Evolutionary conservation across 331 rosid species (phyloP), one percentile per base, ranked within the genome.

Genomic region (Erythrophleum ivorense): DNA sequence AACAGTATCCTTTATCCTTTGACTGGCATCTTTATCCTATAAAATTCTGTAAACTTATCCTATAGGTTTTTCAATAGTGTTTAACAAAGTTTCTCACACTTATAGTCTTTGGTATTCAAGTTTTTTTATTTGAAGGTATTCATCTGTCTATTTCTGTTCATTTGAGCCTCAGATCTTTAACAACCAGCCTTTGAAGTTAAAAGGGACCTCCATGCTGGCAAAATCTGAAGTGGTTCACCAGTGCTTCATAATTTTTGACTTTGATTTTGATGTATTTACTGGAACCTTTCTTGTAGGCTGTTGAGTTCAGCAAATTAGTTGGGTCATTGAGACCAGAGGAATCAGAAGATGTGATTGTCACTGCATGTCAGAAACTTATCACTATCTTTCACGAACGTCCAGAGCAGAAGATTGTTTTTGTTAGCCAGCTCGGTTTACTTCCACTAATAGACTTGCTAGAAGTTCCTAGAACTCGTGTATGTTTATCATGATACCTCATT

Each of bases 341-440:
- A 91, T 81, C 97, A 46, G 99, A 96, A 88, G 99, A 96, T 13
- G 90, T 86, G 73, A 87, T 96, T 77, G 97, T 88, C 79, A 85
- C 98, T 84, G 87, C 98, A 53, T 94, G 98, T 87, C 97, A 92
- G 89, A 96, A 91, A 83, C 94, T 96, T 80, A 87, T 87, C 77
- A 85, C 89, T 43, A 90, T 96, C 82, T 96, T 94, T 84, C 88
- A 85, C 76, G 97, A 94, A 75, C 93, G 98, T 45, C 89, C 97
- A 6, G 99, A 96, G 88, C 99, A 96, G 91, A 96, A 96, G 87
- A 82, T 91, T 84, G 95, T 90, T 80, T 96, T 91, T 89, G 89
- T 94, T 59, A 90, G 93, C 46, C 98, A 94, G 89, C 99, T 94
- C 84, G 98, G 99, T 64, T 87, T 96, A 81, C 97, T 96, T 76